Evolutionary conservation across 164 flowering plant genomes (phyloP).

Genomic region (Vitis rupestris): DNA sequence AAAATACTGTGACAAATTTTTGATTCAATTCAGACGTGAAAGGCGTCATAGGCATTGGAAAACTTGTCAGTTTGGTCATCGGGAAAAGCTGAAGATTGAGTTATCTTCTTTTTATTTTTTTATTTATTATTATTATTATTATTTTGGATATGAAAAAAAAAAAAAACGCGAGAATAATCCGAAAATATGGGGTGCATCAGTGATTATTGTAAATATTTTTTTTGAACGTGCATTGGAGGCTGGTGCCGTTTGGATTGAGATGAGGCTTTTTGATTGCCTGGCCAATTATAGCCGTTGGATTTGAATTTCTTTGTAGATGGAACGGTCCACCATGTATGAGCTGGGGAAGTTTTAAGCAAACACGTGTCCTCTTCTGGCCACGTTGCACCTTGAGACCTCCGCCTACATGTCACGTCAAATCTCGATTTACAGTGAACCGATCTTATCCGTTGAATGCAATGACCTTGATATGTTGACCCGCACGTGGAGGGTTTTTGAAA

Average conservation of each 20-base stretch:
- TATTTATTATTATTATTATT: neutral
- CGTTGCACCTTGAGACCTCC: neutral
- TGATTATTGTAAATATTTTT: no score
- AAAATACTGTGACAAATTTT: slow-evolving; percentile 7
- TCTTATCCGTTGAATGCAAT: neutral
- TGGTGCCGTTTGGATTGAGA: no score
- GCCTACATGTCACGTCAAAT: neutral
- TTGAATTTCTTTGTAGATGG: neutral
- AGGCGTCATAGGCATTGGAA: slow-evolving; percentile 19
- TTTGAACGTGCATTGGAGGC: no score
- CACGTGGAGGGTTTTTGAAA: no score
- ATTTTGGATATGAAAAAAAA: neutral
- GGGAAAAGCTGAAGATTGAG: slow-evolving; percentile 22
- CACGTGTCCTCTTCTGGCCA: neutral
- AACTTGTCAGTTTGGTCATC: slow-evolving; percentile 27
- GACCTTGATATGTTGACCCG: no score
- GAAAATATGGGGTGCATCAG: no score
- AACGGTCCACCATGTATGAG: neutral
- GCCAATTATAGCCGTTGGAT: neutral
- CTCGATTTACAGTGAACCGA: neutral
- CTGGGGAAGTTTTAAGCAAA: no score
- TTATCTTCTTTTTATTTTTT: neutral
- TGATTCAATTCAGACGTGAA: slow-evolving; percentile 15
- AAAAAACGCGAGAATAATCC: neutral
- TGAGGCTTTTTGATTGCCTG: no score